Evolutionary conservation across 1,284 basidiomycete genomes (phyloP), one percentile per base, ranked within the genome.

Genomic region (Cutaneotrichosporon arboriforme): DNA sequence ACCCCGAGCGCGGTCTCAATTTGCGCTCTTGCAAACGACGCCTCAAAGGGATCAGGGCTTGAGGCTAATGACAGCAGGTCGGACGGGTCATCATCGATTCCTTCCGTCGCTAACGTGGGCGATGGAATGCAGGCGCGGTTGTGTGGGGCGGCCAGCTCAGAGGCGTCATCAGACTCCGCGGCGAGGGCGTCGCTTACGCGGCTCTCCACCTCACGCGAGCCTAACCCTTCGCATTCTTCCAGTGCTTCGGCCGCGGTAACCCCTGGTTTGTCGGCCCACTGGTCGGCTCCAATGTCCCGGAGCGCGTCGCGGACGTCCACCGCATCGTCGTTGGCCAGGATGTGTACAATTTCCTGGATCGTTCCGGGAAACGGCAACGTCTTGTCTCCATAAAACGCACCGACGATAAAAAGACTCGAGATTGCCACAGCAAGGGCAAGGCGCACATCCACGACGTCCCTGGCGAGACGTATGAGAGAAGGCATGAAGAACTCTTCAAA

Each of bases 361-460:
- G 49, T 51, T 21, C 52, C 18, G 0, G 69, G 67, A 1, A 70
- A 57, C 8, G 56, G 47, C 1, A 54, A 46, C 2, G 47, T 44
- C 17, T 54, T 51, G 31, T 66, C 58, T 35, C 60, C 65, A 54
- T 74, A 74, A 49, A 63, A 64, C 10, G 61, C 66, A 15, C 70
- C 69, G 15, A 68, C 56, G 15, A 64, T 62, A 42, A 72, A 75
- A 4, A 76, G 60, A 47, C 67, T 63, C 0, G 62, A 65, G 17
- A 74, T 55, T 35, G 63, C 63, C 40, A 69, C 81, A 13, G 91
- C 85, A 1, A 93, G 80, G 8, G 84, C 86, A 54, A 97, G 89
- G 39, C 91, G 82, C 43, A 97, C 90, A 63, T 92, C 91, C 46
- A 90, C 78, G 21, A 97, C 70, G 67, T 94, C 90, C 35, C 77